A percentile compares a stretch with the other conserved stretches of the same genome.
These are phyloP conservation scores for Berkeleyomyces rouxiae DNA, from an alignment of 2,329 filamentous ascomycete genomes.

Conservation along the genomic window DNA sequence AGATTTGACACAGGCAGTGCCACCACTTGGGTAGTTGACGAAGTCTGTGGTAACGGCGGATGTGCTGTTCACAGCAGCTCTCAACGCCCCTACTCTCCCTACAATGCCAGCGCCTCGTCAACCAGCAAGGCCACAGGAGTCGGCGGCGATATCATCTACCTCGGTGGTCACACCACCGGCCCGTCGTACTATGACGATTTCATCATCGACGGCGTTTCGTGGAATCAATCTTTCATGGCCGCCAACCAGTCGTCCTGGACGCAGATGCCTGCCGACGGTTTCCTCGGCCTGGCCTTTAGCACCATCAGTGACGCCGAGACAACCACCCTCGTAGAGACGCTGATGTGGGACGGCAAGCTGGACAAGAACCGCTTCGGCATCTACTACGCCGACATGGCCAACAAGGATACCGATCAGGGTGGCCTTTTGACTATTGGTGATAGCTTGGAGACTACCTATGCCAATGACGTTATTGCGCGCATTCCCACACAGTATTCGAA, in stretches of 20 bases:
- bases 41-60: slow-evolving; percentile 16
- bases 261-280: slow-evolving; percentile 20
- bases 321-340: slow-evolving; percentile 20
- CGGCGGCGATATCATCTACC: slow-evolving; percentile 18
- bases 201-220: slow-evolving; percentile 14
- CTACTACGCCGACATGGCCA: slow-evolving; percentile 18
- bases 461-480: slow-evolving; percentile 16
- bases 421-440: slow-evolving; percentile 21
- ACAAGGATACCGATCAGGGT: background rate
- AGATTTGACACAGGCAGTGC: slow-evolving; percentile 23
- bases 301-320: slow-evolving; percentile 20
- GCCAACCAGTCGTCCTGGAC: slow-evolving; percentile 19
- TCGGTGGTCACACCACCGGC: slow-evolving; percentile 19
- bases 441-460: slow-evolving; percentile 20
- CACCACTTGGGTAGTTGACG: slow-evolving; percentile 21
- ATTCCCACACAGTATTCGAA: slow-evolving; percentile 14
- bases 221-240: slow-evolving; percentile 20
- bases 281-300: slow-evolving; percentile 22
- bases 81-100: slow-evolving; percentile 14
- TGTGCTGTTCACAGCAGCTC: slow-evolving; percentile 18
- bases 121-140: slow-evolving; percentile 16
- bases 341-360: slow-evolving; percentile 19
- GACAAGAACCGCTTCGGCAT: slow-evolving; percentile 21
- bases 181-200: slow-evolving; percentile 19
- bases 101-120: slow-evolving; percentile 19